Percentiles rank a stretch among this genome's conserved stretches.
phyloP scores from a whole-genome alignment of 2,329 filamentous ascomycete species.

The Ophiostoma himal-ulmi region DNA sequence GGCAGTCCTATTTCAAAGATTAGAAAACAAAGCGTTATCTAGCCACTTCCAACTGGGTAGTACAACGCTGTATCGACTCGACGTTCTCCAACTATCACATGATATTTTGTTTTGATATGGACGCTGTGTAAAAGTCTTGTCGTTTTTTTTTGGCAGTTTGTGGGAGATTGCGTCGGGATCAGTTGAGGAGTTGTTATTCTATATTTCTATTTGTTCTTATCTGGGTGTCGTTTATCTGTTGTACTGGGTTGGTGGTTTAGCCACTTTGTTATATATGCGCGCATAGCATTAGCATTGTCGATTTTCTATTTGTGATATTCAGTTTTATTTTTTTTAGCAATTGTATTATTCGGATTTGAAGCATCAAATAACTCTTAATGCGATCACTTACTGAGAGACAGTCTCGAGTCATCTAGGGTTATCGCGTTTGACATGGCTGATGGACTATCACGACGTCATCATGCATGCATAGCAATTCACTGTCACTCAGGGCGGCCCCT shows the following conservation, averaged over 20 bases:
- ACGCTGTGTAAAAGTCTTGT: not conserved
- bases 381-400: too few relatives aligned
- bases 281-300: slow-evolving; percentile 1
- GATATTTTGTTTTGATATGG: not conserved
- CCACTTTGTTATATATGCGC: not conserved
- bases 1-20: not conserved
- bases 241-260: not conserved
- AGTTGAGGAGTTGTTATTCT: not conserved
- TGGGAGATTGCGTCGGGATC: not conserved
- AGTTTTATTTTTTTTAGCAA: not conserved
- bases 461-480: not conserved
- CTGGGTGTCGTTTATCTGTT: not conserved
- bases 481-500: not conserved
- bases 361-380: not conserved
- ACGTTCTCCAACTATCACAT: not conserved
- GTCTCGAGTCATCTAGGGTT: not conserved
- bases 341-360: not conserved
- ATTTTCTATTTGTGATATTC: not conserved
- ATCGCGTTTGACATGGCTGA: not conserved
- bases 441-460: not conserved
- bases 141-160: not conserved
- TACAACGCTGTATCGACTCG: not conserved
- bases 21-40: not conserved
- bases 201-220: not conserved
- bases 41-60: not conserved